Evolutionary conservation across 352 stramenopile genomes (phyloP), one percentile per base, ranked within the genome.

Genomic region (Globisporangium takayamanum): DNA sequence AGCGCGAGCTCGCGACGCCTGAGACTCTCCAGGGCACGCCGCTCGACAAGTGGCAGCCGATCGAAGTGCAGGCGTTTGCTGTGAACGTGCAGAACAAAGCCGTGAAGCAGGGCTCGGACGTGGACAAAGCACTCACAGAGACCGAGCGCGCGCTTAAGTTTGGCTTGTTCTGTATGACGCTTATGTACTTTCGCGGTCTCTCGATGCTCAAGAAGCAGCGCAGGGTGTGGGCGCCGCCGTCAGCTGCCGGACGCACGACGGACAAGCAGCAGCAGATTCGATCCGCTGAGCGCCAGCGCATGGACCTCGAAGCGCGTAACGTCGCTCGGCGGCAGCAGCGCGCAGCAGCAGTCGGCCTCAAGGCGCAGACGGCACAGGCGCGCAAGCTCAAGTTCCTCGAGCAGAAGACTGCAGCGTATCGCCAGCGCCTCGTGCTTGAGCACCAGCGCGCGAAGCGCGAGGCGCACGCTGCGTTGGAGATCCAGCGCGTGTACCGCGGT

Each of bases 171-270:
- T 97, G 77, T 69, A 87, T 98, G 67, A 97, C 92, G 37, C 79
- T 99, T 46, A 97, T 97, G 92, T 98, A 98, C 70, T 98, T 99
- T 54, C 80, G 91, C 47, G 90, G 87, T 4, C 74, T 97, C 53
- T 88, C 87, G 14, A 61, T 96, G 55, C 70, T 98, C 14, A 84
- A 84, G 55, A 82, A 91, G 37, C 88, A 98, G 61, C 85, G 93
- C 49, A 70, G 64, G 2, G 66, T 79, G 11, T 97, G 87, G 87
- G 87, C 76, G 5, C 70, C 76, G 42, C 33, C 54, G 2, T 30
- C 51, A 1, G 28, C 46, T 8, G 80, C 69, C 0, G 59, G 53
- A 74, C 83, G 39, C 57, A 63, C 3, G 39, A 39, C 36, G 36
- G 33, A 36, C 49, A 45, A 54, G 20, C 53, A 60, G 18, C 53